Base-by-base conservation (phyloP, 1,284 basidiomycete genomes). In the Lentinula novae-zelandiae region DNA sequence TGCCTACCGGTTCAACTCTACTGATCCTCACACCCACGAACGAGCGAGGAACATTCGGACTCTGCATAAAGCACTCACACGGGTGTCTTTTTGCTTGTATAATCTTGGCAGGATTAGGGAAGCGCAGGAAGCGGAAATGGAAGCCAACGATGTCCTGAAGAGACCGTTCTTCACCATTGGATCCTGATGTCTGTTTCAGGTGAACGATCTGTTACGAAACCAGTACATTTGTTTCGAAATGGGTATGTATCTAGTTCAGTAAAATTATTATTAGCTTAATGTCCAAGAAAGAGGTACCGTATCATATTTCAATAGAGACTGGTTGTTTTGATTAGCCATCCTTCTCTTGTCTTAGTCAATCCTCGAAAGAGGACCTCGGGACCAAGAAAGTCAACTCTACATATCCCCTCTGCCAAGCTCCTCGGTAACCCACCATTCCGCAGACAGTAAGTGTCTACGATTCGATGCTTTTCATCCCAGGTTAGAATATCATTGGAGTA, bases 41-140 rank as follows among this genome's bases (percentile, higher is more conserved):
- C 48, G 62, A 53, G 56, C 40, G 38, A 60, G 56, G 38, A 48
- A 49, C 17, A 55, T 49, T 6, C 54, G 56, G 17, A 60, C 60
- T 10, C 27, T 63, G 27, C 62, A 63, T 22, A 63, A 60, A 38
- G 44, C 62, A 3, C 53, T 60, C 51, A 60, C 61, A 56, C 59
- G 62, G 7, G 59, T 63, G 1, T 63, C 62, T 33, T 54, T 38
- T 39, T 63, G 62, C 22, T 54, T 63, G 42, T 55, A 58, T 22
- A 52, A 53, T 50, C 50, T 63, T 9, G 62, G 62, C 7, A 60
- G 58, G 51, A 49, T 31, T n/a, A 15, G 39, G 5, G 62, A 63
- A 33, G 54, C 62, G 15, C 49, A 20, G 7, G 62, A 63, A 36
- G 62, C 62, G 13, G 54, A 57, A 38, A 42, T 36, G 17, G 62